Conservation (phyloP, 2,329 filamentous ascomycete species). For the Dichotomopilus funicola region DNA sequence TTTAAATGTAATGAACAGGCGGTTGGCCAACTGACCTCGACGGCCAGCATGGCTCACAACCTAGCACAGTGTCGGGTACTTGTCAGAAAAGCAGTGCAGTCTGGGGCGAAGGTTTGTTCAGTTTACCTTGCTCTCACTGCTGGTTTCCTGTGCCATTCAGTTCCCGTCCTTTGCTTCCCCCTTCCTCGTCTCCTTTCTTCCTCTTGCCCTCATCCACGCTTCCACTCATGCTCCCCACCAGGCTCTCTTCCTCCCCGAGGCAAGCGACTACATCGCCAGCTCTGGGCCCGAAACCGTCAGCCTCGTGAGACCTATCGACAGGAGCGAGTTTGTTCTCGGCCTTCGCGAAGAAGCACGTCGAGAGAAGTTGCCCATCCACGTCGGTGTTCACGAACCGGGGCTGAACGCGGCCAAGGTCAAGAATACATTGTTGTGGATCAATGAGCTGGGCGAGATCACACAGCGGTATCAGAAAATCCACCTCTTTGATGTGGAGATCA, state of each 20-base stretch:
- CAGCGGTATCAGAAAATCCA: constrained; percentile 78
- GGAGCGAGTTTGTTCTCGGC: constrained; percentile 69
- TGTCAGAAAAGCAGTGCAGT: constrained; percentile 63
- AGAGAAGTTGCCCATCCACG: constrained; percentile 65
- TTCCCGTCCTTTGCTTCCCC: not conserved
- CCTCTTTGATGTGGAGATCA: constrained; percentile 65
- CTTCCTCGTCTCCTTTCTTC: not conserved
- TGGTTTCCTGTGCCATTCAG: not conserved
- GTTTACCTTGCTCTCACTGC: not conserved
- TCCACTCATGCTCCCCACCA: not conserved
- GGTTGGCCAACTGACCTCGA: constrained; percentile 84
- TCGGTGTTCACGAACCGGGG: constrained; percentile 74
- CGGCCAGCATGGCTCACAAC: constrained; percentile 69
- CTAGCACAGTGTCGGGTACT: constrained; percentile 69
- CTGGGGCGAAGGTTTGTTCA: constrained; percentile 64
- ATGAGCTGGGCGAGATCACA: constrained; percentile 36
- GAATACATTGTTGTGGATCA: constrained; percentile 50
- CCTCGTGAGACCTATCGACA: constrained; percentile 59
- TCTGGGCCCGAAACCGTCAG: constrained; percentile 61
- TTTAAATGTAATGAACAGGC: constrained; percentile 47
- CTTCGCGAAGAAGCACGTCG: constrained; percentile 61
- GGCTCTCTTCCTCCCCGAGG: constrained; percentile 81
- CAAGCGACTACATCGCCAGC: constrained; percentile 77
- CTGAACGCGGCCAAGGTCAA: constrained; percentile 33
- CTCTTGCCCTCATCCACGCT: no score